phyloP scores from a whole-genome alignment of 1,284 basidiomycete species.

The Ceratorhiza oryzae-sativae region DNA sequence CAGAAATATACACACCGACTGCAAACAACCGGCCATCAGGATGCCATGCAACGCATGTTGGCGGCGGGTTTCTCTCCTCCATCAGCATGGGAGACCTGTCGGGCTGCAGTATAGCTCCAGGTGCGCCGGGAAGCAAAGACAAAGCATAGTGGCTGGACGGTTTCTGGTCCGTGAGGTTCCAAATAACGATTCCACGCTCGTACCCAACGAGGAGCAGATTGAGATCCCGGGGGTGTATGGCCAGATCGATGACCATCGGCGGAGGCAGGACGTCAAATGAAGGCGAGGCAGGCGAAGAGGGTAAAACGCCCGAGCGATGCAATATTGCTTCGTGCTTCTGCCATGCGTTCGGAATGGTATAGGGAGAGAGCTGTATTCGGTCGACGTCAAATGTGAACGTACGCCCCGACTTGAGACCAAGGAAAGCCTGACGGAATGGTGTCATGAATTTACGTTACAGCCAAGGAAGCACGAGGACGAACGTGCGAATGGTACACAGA shows the following conservation, averaged over 20 bases:
- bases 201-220: slow-evolving; percentile 84
- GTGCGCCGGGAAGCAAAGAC: slow-evolving; percentile 60
- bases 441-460: slow-evolving; percentile 30
- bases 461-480: slow-evolving; percentile 49
- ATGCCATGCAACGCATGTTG: slow-evolving; percentile 74
- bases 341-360: slow-evolving; percentile 78
- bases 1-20: not conserved
- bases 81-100: slow-evolving; percentile 46
- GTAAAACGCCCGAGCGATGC: slow-evolving; percentile 60
- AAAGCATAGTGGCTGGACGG: slow-evolving; percentile 8
- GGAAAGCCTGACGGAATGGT: slow-evolving; percentile 60
- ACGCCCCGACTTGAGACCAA: slow-evolving; percentile 65
- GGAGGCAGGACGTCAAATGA: slow-evolving; percentile 48
- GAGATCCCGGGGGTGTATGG: slow-evolving; percentile 80
- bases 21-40: slow-evolving; percentile 60
- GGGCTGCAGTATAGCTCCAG: slow-evolving; percentile 73
- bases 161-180: slow-evolving; percentile 65
- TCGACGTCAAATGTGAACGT: slow-evolving; percentile 74
- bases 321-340: slow-evolving; percentile 73
- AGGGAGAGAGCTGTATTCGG: slow-evolving; percentile 68
- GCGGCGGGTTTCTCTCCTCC: slow-evolving; percentile 62
- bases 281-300: slow-evolving; percentile 53
- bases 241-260: slow-evolving; percentile 60
- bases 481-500: slow-evolving; percentile 81
- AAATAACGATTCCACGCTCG: slow-evolving; percentile 78